These are phyloP conservation scores for Penicillium sp. DNA, from an alignment of 2,329 filamentous ascomycete species.

Conservation along the genomic window DNA sequence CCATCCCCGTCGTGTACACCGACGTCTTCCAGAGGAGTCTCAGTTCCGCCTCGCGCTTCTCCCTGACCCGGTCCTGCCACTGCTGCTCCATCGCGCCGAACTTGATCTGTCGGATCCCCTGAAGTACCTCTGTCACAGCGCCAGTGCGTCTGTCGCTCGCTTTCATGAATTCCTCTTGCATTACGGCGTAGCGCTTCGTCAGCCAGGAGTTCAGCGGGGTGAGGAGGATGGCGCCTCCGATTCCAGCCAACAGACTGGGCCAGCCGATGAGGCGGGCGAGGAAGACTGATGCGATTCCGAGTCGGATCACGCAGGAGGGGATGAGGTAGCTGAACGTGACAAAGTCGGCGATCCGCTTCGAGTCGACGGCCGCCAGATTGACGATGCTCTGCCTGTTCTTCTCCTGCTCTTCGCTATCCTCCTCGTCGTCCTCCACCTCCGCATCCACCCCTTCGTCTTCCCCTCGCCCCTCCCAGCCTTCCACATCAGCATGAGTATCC, in stretches of 20 bases:
- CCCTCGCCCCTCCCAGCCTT: constrained; percentile 8
- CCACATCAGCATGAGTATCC: constrained; percentile 44
- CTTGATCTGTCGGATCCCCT: constrained; percentile 82
- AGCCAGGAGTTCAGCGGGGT: constrained; percentile 71
- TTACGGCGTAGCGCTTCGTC: constrained; percentile 66
- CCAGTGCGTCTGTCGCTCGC: constrained; percentile 74
- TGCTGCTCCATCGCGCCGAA: constrained; percentile 75
- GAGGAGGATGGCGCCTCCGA: constrained; percentile 66
- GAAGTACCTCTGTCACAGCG: constrained; percentile 73
- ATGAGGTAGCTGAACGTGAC: constrained; percentile 68
- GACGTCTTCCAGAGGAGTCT: constrained; percentile 69
- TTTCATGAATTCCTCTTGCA: constrained; percentile 74
- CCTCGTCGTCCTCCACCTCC: constrained; percentile 51
- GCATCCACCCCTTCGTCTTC: constrained; percentile 30
- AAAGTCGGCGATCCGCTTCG: constrained; percentile 71
- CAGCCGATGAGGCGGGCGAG: constrained; percentile 71
- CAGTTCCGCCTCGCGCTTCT: constrained; percentile 69
- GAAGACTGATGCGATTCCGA: constrained; percentile 68
- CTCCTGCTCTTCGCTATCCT: constrained; percentile 51
- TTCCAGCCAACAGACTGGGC: constrained; percentile 68
- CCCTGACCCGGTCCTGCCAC: constrained; percentile 72
- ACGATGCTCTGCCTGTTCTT: constrained; percentile 73
- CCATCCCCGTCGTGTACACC: constrained; percentile 64
- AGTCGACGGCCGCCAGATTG: constrained; percentile 78
- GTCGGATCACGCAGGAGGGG: constrained; percentile 64